phyloP scores from a whole-genome alignment of 768 basidiomycete genomes.

The Xerocomus potaroensis region DNA sequence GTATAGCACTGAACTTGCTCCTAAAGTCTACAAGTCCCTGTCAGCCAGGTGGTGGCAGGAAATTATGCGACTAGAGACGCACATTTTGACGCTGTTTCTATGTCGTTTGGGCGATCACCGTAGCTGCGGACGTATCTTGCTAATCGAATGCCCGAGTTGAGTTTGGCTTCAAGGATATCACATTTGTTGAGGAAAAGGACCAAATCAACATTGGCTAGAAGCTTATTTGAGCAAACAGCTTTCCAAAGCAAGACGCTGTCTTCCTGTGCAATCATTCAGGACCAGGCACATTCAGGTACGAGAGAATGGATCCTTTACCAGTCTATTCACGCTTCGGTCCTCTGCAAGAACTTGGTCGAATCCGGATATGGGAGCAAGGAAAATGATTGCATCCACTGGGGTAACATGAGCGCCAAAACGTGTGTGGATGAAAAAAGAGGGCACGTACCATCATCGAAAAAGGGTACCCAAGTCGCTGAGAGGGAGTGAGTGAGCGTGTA shows the following conservation, averaged over 20 bases:
- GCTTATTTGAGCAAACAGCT: slow-evolving; percentile 63
- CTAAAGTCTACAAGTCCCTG: slow-evolving; percentile 49
- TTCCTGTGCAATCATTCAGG: slow-evolving; percentile 40
- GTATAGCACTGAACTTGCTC: slow-evolving; percentile 71
- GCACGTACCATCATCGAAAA: slow-evolving; percentile 46
- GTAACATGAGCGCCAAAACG: neutral
- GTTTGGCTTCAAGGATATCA: slow-evolving; percentile 66
- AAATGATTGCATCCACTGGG: slow-evolving; percentile 47
- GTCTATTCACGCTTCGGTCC: slow-evolving; percentile 48
- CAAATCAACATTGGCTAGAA: slow-evolving; percentile 66
- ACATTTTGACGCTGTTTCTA: slow-evolving; percentile 68
- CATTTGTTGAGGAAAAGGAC: slow-evolving; percentile 83
- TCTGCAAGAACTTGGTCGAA: slow-evolving; percentile 54
- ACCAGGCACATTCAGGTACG: neutral
- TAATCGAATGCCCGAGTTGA: slow-evolving; percentile 58
- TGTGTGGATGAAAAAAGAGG: neutral
- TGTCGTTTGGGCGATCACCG: slow-evolving; percentile 62
- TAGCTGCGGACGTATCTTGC: slow-evolving; percentile 70
- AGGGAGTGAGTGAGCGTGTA: slow-evolving; percentile 9
- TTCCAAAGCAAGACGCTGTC: slow-evolving; percentile 78
- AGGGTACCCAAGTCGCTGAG: slow-evolving; percentile 50
- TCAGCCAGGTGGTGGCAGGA: neutral
- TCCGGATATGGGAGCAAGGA: slow-evolving; percentile 55
- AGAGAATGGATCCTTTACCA: slow-evolving; percentile 30
- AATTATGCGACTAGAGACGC: slow-evolving; percentile 17